Evolutionary conservation across 257 asterid species (phyloP).

Genomic region (Solanum gracilifrons): DNA sequence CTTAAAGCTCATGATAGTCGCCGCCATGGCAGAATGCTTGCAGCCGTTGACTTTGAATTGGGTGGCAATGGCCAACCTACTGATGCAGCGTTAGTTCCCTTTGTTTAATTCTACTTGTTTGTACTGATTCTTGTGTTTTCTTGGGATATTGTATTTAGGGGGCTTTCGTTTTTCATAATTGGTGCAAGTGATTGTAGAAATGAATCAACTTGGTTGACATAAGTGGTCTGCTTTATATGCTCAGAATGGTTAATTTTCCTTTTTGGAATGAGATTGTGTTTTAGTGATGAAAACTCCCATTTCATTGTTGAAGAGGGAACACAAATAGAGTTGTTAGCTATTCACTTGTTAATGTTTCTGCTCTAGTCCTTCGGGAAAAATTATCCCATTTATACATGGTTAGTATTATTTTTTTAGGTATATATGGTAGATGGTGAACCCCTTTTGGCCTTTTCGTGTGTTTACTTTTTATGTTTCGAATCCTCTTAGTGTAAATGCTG

Average conservation of each 20-base stretch:
- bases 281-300: neutral
- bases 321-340: neutral
- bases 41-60: slow-evolving; percentile 30
- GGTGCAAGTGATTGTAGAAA: neutral
- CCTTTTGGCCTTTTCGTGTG: neutral
- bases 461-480: neutral
- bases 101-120: neutral
- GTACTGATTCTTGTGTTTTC: neutral
- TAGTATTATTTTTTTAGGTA: neutral
- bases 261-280: neutral
- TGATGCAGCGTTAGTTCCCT: slow-evolving; percentile 35
- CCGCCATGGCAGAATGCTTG: slow-evolving; percentile 43
- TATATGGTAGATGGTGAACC: neutral
- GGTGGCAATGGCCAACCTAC: slow-evolving; percentile 50
- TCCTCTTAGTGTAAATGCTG: neutral
- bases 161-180: neutral
- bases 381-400: neutral
- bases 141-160: neutral
- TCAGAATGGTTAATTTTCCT: neutral
- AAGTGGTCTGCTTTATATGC: neutral
- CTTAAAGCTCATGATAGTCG: slow-evolving; percentile 25
- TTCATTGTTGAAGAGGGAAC: neutral
- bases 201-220: neutral
- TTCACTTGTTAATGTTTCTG: neutral
- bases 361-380: neutral